Conservation (phyloP, 352 stramenopile species). For the Elongisporangium anandrum region DNA sequence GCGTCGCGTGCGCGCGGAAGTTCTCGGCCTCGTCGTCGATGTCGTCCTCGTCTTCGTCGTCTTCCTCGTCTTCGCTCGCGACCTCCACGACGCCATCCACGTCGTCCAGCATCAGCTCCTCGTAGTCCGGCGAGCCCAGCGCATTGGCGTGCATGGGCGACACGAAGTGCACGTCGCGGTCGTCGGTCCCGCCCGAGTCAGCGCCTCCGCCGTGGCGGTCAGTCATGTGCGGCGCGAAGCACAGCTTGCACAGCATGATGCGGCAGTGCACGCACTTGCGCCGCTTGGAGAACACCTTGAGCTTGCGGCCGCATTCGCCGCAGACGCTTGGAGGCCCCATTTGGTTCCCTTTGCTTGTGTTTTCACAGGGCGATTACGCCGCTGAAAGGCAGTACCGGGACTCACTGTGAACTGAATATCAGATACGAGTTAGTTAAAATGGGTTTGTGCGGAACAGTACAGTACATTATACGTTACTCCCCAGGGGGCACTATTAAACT, state of each 20-base stretch:
- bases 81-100: background rate
- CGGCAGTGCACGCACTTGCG: constrained; percentile 71
- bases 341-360: background rate
- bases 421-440: background rate
- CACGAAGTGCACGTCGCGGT: constrained; percentile 1
- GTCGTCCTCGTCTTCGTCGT: constrained; percentile 11
- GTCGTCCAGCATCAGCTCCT: constrained; percentile 2
- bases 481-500: background rate
- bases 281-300: constrained; percentile 68
- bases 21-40: constrained; percentile 10
- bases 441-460: background rate
- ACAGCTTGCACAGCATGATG: constrained; percentile 52
- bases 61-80: background rate
- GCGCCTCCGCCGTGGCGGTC: background rate
- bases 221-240: constrained; percentile 34
- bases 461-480: background rate
- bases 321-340: constrained; percentile 45
- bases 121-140: background rate
- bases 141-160: background rate
- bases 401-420: background rate
- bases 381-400: background rate
- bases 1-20: constrained; percentile 10
- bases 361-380: background rate
- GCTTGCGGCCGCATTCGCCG: constrained; percentile 69
- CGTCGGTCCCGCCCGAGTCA: constrained; percentile 8